Conservation (phyloP, 768 basidiomycete genomes). For the Saitozyma sp. region DNA sequence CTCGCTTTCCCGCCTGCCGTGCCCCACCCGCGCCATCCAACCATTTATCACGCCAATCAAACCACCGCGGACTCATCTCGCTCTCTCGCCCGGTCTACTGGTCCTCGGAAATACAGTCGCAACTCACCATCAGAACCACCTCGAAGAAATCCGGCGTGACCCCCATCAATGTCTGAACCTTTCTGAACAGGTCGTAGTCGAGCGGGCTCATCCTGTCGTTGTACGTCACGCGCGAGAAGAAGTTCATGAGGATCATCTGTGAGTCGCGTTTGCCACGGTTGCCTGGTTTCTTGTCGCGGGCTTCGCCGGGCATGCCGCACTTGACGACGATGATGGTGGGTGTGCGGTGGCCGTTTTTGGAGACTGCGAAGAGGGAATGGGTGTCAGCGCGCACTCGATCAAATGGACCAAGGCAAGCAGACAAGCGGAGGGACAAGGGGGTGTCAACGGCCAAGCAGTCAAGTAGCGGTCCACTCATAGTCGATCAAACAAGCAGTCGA, state of each 20-base stretch:
- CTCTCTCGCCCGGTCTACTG: too few species aligned
- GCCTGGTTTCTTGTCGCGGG: constrained; percentile 88
- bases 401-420: too few species aligned
- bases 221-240: constrained; percentile 97
- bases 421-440: too few species aligned
- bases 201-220: constrained; percentile 98
- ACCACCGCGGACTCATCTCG: neutral
- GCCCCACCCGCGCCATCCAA: too few species aligned
- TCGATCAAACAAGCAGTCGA: too few species aligned
- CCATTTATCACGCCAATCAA: neutral
- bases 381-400: constrained; percentile 13
- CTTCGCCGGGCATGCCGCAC: constrained; percentile 87
- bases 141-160: constrained; percentile 99
- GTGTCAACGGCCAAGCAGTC: too few species aligned
- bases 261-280: constrained; percentile 98
- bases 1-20: too few species aligned
- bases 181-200: constrained; percentile 97
- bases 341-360: constrained; percentile 70
- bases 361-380: constrained; percentile 15
- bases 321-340: constrained; percentile 94
- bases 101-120: neutral
- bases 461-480: too few species aligned
- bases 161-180: constrained; percentile 95
- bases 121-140: constrained; percentile 90
- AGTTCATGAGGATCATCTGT: constrained; percentile 99